Evolutionary conservation across 371 early-diverging fungal genomes (phyloP).

Genomic region (Zychaea mexicana): DNA sequence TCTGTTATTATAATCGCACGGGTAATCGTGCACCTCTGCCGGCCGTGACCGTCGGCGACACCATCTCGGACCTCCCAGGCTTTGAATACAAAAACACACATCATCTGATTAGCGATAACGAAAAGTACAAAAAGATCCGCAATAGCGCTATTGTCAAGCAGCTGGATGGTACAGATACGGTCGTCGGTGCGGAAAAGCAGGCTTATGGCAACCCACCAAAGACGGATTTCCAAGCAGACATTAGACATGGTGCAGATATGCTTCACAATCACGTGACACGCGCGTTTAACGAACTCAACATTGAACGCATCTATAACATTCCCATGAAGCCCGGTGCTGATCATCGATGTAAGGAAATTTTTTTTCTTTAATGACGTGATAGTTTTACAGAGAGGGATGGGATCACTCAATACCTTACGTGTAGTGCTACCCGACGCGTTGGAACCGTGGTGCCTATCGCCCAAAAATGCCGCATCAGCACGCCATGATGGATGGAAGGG

Average conservation of each 20-base stretch:
- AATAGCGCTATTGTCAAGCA: constrained; percentile 4
- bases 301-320: constrained; percentile 51
- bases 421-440: constrained; percentile 49
- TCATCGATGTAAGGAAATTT: constrained; percentile 34
- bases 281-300: constrained; percentile 38
- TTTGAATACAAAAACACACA: constrained; percentile 60
- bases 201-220: constrained; percentile 36
- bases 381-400: not conserved
- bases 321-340: constrained; percentile 50
- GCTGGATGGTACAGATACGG: constrained; percentile 10
- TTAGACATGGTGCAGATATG: constrained; percentile 26
- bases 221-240: constrained; percentile 53
- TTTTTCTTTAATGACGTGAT: not conserved
- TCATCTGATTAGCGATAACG: constrained; percentile 26
- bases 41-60: constrained; percentile 54
- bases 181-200: constrained; percentile 33
- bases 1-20: constrained; percentile 37
- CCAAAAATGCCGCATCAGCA: constrained; percentile 45
- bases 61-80: constrained; percentile 61
- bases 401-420: too few relatives aligned
- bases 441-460: constrained; percentile 52
- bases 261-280: constrained; percentile 51
- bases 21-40: constrained; percentile 53
- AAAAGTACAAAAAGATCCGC: not conserved
- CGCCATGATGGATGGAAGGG: constrained; percentile 61